Percentiles rank a stretch among this genome's conserved stretches.
Conservation (phyloP, 1,139 yeast genomes). For the Wickerhamomyces sp. region DNA sequence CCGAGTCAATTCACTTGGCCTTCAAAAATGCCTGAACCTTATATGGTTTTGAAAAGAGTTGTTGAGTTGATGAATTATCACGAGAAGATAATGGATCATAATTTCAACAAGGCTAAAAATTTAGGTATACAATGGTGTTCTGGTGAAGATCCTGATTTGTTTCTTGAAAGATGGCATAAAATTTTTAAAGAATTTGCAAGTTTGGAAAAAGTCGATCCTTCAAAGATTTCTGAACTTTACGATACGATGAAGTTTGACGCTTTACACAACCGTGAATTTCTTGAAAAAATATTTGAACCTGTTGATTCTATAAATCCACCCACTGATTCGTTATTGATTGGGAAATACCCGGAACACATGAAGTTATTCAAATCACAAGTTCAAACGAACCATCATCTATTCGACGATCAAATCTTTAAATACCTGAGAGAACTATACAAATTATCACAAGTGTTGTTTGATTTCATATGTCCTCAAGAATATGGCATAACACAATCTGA, state of each 20-base stretch:
- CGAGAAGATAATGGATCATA: slow-evolving; percentile 75
- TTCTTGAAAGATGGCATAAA: slow-evolving; percentile 97
- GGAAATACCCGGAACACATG: slow-evolving; percentile 75
- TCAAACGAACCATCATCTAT: slow-evolving; percentile 32
- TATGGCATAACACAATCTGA: slow-evolving; percentile 96
- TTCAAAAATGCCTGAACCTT: slow-evolving; percentile 96
- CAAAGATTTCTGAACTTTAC: slow-evolving; percentile 91
- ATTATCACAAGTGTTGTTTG: slow-evolving; percentile 88
- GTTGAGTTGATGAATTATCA: slow-evolving; percentile 96
- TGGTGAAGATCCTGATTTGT: slow-evolving; percentile 86
- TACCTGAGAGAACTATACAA: slow-evolving; percentile 83
- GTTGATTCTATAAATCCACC: slow-evolving; percentile 45
- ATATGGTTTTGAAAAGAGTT: slow-evolving; percentile 85
- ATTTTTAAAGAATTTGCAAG: slow-evolving; percentile 86
- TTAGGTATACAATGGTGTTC: slow-evolving; percentile 93
- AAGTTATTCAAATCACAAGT: slow-evolving; percentile 57
- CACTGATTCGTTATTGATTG: slow-evolving; percentile 59
- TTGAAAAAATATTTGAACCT: slow-evolving; percentile 77
- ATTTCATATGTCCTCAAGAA: slow-evolving; percentile 97
- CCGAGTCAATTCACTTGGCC: slow-evolving; percentile 99
- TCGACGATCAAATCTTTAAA: slow-evolving; percentile 76
- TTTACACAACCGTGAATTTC: slow-evolving; percentile 84
- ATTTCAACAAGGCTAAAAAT: slow-evolving; percentile 55
- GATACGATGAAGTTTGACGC: slow-evolving; percentile 99
- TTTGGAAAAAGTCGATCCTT: slow-evolving; percentile 96